Conservation (phyloP, 2,329 filamentous ascomycete genomes). For the Colletotrichum nymphaeae region DNA sequence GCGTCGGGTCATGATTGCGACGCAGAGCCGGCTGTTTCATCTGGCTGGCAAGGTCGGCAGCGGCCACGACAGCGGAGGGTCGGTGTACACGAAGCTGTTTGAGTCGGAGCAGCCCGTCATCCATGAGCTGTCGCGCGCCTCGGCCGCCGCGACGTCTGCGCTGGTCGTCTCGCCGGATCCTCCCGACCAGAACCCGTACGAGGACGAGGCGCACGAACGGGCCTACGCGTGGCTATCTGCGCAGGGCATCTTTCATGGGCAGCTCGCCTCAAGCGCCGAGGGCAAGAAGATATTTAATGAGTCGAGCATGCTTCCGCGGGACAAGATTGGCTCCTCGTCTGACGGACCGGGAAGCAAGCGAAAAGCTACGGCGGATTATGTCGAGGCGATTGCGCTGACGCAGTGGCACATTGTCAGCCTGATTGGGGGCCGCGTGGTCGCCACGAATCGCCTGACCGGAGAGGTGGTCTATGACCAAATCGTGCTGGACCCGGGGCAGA, state of each 20-base stretch:
- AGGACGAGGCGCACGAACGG: conserved; percentile 72
- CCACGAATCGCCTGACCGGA: conserved; percentile 88
- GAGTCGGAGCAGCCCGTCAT: conserved; percentile 84
- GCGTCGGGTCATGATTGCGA: conserved; percentile 83
- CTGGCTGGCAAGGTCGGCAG: conserved; percentile 82
- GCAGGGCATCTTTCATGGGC: conserved; percentile 90
- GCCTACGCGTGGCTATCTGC: conserved; percentile 92
- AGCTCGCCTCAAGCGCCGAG: conserved; percentile 73
- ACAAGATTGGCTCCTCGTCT: conserved; percentile 64
- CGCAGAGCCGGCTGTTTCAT: conserved; percentile 82
- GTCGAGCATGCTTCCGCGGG: conserved; percentile 80
- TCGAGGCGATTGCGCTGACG: conserved; percentile 85
- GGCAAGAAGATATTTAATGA: conserved; percentile 82
- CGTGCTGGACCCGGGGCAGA: conserved; percentile 83
- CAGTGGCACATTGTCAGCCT: conserved; percentile 94
- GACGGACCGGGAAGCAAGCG: conserved; percentile 59
- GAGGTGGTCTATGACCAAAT: conserved; percentile 88
- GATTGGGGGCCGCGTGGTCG: conserved; percentile 84
- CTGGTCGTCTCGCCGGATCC: conserved; percentile 83
- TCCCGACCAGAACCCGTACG: conserved; percentile 63
- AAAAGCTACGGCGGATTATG: conserved; percentile 75
- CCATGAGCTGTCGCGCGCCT: conserved; percentile 76
- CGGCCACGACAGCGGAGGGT: conserved; percentile 82
- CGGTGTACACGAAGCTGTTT: conserved; percentile 89
- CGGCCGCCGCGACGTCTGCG: conserved; percentile 69